phyloP scores from a whole-genome alignment of 108 stramenopile species.

The Seminavis robusta region DNA sequence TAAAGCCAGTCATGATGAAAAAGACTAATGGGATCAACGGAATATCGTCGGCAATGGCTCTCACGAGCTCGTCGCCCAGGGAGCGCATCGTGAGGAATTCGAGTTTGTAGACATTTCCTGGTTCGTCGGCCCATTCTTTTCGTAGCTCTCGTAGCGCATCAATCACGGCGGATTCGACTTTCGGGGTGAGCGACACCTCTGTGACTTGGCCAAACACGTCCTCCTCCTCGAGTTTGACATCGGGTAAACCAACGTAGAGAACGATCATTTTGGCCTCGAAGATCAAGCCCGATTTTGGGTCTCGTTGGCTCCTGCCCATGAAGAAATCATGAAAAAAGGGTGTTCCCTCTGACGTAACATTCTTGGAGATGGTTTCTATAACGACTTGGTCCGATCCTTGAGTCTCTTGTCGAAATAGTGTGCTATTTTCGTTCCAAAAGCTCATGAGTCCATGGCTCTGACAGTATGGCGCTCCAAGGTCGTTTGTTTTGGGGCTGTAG shows the following conservation, averaged over 20 bases:
- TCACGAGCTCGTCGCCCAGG: constrained; percentile 4
- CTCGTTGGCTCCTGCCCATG: too few relatives aligned
- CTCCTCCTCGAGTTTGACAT: not conserved
- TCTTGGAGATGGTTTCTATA: too few relatives aligned
- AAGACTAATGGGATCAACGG: constrained; percentile 5
- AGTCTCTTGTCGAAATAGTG: too few relatives aligned
- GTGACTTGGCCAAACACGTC: not conserved
- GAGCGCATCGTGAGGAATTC: not conserved
- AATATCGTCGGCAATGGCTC: constrained; percentile 8
- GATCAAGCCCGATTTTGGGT: too few relatives aligned
- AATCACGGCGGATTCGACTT: not conserved
- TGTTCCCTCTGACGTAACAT: too few relatives aligned
- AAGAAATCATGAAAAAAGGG: too few relatives aligned
- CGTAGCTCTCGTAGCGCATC: constrained; percentile 1
- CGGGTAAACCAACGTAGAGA: not conserved
- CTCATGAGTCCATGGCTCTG: too few relatives aligned
- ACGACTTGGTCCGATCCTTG: too few relatives aligned
- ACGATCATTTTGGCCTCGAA: too few relatives aligned
- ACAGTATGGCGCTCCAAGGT: too few relatives aligned
- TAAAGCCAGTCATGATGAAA: constrained; percentile 2
- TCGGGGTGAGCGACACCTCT: not conserved
- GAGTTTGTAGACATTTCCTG: not conserved
- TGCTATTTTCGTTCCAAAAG: constrained; percentile 2
- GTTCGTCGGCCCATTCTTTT: constrained; percentile 1
- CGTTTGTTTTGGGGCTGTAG: too few relatives aligned